These are phyloP conservation scores for Capsicum pubescens DNA, from an alignment of 257 asterid genomes.

Conservation along the genomic window DNA sequence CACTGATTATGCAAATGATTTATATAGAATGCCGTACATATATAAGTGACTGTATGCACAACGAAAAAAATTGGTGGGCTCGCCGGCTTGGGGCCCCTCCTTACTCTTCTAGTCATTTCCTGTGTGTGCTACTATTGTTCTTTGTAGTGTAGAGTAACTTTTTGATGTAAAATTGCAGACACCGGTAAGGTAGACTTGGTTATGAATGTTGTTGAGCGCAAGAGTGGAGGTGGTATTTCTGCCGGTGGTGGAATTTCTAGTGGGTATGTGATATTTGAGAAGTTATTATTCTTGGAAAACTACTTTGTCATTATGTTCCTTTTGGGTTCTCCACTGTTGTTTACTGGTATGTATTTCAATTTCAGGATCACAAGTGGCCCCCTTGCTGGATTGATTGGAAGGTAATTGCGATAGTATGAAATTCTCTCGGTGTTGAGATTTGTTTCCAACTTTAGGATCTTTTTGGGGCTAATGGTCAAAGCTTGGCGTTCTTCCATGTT, in stretches of 20 bases:
- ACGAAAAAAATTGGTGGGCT: background rate
- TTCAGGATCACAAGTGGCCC: conserved; percentile 96
- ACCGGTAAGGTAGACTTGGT: conserved; percentile 90
- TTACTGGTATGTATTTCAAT: conserved; percentile 30
- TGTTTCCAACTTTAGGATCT: conserved; percentile 7
- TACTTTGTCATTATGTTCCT: background rate
- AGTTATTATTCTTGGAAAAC: conserved; percentile 14
- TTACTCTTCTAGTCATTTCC: background rate
- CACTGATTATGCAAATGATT: background rate
- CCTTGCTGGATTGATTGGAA: conserved; percentile 94
- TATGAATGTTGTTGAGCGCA: conserved; percentile 92
- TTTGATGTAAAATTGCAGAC: conserved; percentile 52
- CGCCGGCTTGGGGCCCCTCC: background rate
- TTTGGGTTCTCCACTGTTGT: conserved; percentile 27
- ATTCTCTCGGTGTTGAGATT: conserved; percentile 4
- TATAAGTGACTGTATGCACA: background rate
- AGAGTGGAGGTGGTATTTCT: conserved; percentile 86
- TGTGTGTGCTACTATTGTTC: background rate
- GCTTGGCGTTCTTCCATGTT: conserved; percentile 14
- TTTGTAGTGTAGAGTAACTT: conserved; percentile 14
- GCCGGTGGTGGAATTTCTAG: conserved; percentile 99
- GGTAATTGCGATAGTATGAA: conserved; percentile 49
- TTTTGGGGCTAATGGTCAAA: background rate
- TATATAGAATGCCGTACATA: background rate
- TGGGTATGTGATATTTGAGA: conserved; percentile 65